A percentile compares a stretch with the other conserved stretches of the same genome.
Evolutionary conservation across 2,329 filamentous ascomycete genomes (phyloP).

Genomic region (Colletotrichum sp.): DNA sequence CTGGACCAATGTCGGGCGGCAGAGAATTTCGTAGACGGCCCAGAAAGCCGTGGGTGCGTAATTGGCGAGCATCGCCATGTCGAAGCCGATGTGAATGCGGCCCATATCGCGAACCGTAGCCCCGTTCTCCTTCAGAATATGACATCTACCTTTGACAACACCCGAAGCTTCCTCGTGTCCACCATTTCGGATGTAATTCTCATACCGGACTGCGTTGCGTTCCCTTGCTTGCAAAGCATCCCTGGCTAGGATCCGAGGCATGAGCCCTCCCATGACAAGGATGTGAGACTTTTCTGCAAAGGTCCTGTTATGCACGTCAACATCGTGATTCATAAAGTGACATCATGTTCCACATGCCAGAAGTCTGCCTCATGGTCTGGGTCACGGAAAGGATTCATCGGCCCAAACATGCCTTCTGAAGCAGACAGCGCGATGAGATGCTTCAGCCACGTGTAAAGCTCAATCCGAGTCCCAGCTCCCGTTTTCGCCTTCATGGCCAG

Average conservation of each 20-base stretch:
- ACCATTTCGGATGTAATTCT: not conserved
- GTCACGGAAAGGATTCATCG: constrained; percentile 9
- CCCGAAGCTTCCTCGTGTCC: not conserved
- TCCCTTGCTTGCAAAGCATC: not conserved
- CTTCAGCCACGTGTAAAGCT: constrained; percentile 1
- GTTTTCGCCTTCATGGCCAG: not conserved
- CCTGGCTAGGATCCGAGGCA: not conserved
- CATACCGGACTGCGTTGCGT: not conserved
- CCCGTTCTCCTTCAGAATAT: not conserved
- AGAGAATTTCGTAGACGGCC: constrained; percentile 47
- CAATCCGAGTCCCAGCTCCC: not conserved
- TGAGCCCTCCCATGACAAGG: not conserved
- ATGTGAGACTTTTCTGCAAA: not conserved
- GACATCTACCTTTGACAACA: not conserved
- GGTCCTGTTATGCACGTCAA: not conserved
- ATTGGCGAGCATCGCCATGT: constrained; percentile 43
- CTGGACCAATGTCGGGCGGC: constrained; percentile 38
- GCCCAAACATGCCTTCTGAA: constrained; percentile 5
- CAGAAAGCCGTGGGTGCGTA: constrained; percentile 48
- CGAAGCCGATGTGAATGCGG: not conserved
- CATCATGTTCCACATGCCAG: not conserved
- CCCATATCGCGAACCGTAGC: not conserved
- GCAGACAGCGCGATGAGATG: not conserved
- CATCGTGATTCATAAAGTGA: not conserved
- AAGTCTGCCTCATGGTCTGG: constrained; percentile 5